These are phyloP conservation scores for Danielozyma ontarioensis DNA, from an alignment of 805 yeast species.

Conservation along the genomic window DNA sequence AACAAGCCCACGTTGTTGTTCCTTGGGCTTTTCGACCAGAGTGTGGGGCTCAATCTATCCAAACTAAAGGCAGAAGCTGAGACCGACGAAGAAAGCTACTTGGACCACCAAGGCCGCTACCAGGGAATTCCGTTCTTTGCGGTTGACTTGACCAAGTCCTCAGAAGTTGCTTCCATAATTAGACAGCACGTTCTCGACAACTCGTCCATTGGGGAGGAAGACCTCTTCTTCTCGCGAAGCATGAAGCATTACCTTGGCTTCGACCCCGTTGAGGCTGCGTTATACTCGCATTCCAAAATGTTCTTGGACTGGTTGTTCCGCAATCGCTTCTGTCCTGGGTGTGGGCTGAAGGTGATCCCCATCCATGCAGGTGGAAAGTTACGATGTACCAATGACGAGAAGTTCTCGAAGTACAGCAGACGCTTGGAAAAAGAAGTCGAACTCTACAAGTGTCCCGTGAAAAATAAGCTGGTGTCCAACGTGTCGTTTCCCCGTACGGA, in stretches of 20 bases:
- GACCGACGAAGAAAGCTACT: conserved; percentile 23
- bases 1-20: conserved; percentile 36
- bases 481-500: conserved; percentile 91
- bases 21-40: conserved; percentile 43
- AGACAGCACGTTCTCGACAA: conserved; percentile 5
- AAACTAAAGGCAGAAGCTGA: conserved; percentile 23
- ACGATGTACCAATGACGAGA: conserved; percentile 34
- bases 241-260: conserved; percentile 34
- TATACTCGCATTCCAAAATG: conserved; percentile 79
- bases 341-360: conserved; percentile 63
- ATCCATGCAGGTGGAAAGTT: conserved; percentile 66
- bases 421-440: conserved; percentile 13
- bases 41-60: conserved; percentile 34
- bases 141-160: conserved; percentile 44
- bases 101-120: conserved; percentile 43
- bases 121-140: conserved; percentile 63
- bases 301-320: conserved; percentile 79
- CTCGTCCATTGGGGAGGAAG: conserved; percentile 8
- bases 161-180: conserved; percentile 13
- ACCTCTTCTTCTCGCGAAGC: conserved; percentile 25
- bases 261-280: conserved; percentile 47
- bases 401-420: conserved; percentile 9
- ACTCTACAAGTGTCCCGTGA: conserved; percentile 30
- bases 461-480: conserved; percentile 52
- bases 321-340: conserved; percentile 78